Base-by-base conservation (phyloP, 441 rosid genomes). In the Euphorbia corollata region DNA sequence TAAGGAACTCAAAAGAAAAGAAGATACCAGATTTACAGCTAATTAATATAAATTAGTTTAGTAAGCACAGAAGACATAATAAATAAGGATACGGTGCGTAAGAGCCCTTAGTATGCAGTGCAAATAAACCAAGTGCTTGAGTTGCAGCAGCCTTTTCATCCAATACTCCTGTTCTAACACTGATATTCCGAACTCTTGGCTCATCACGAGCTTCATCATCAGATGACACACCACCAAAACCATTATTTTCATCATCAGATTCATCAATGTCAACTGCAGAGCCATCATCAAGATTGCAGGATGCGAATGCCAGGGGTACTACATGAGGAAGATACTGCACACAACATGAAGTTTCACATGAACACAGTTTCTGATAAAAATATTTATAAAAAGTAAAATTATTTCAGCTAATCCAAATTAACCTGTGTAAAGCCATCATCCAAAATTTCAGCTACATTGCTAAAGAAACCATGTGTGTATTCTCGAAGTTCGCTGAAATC, bases 91-190 rank as follows among this genome's bases (percentile, higher is more conserved):
- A 92, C 97, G 86, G 92, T 58, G 90, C 88, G 81, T 68, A 95
- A 70, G 83, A 73, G 78, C 75, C 70, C 80, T 92, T 90, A 20
- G 97, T 88, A 76, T 92, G 97, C 61, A 87, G 87, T 11, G 98
- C 97, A 86, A 92, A 90, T 67, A 95, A 77, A 74, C 99, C 99
- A 81, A 95, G 86, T 41, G 98, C 96, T 85, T 92, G 99, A 76
- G 96, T 95, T 69, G 99, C 99, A 77, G 99, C 98, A 58, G 98
- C 99, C 87, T 95, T 95, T 82, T 90, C 99, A 81, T 95, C 99
- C 72, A 95, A 76, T 39, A 95, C 93, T 74, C 99, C 98, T 24
- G 98, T 96, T 80, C 99, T 84, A 74, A 96, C 77, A 65, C 99
- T 92, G 75, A 96, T 90, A 75, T 96, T 96, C 72, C 96, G 83